Evolutionary conservation across 345 rosid genomes (phyloP).

Genomic region (Linum trigynum): DNA sequence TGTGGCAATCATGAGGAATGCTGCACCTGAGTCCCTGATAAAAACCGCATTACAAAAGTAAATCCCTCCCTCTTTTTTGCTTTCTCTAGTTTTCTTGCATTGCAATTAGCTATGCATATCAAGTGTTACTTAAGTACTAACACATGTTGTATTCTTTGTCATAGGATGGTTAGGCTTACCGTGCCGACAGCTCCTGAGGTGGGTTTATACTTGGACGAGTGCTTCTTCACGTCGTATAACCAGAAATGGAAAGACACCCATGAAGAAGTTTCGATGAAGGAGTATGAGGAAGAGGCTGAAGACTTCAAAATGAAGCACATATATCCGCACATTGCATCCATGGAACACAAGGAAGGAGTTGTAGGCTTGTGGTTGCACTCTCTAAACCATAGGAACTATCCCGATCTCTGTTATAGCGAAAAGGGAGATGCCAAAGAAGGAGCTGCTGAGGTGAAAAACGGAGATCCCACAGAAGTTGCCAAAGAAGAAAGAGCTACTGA

Average conservation of each 20-base stretch:
- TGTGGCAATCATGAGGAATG: slow-evolving; percentile 78
- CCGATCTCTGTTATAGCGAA: slow-evolving; percentile 34
- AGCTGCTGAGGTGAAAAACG: neutral
- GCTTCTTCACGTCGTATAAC: slow-evolving; percentile 73
- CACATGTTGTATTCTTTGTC: slow-evolving; percentile 2
- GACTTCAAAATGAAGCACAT: slow-evolving; percentile 74
- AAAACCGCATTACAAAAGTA: slow-evolving; percentile 64
- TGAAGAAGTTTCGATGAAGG: slow-evolving; percentile 79
- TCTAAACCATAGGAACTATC: slow-evolving; percentile 68
- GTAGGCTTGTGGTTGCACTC: slow-evolving; percentile 96
- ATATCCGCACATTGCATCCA: slow-evolving; percentile 69
- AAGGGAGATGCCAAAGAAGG: slow-evolving; percentile 1
- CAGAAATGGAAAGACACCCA: slow-evolving; percentile 74
- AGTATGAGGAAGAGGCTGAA: slow-evolving; percentile 56
- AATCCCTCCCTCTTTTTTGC: slow-evolving; percentile 8
- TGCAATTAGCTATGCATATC: neutral
- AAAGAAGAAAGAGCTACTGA: neutral
- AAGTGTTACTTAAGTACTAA: neutral
- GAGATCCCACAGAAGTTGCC: neutral
- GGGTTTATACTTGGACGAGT: slow-evolving; percentile 90
- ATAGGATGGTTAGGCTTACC: slow-evolving; percentile 55
- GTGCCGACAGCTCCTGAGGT: slow-evolving; percentile 98
- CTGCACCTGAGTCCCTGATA: slow-evolving; percentile 59
- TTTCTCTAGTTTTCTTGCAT: neutral
- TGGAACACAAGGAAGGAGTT: slow-evolving; percentile 73